Conservation (phyloP, 257 asterid species). For the Solanum arcanum region DNA sequence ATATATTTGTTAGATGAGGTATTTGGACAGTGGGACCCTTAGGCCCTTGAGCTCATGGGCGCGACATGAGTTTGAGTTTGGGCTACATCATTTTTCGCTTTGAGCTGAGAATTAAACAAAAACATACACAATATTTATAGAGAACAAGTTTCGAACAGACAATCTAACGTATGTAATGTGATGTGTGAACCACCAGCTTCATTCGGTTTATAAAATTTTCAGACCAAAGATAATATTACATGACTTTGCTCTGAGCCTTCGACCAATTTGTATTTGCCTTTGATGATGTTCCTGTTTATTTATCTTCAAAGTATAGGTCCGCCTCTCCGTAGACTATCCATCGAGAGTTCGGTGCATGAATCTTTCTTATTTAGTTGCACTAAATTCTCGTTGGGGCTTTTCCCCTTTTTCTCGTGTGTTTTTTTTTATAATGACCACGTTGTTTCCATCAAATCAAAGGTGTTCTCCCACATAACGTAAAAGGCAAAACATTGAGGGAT, state of each 20-base stretch:
- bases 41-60: too few relatives aligned
- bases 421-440: background rate
- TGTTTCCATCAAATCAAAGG: background rate
- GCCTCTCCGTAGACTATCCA: background rate
- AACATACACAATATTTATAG: background rate
- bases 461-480: background rate
- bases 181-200: background rate
- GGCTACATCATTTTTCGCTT: background rate
- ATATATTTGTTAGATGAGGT: background rate
- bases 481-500: background rate
- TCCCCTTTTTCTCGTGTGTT: background rate
- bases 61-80: background rate
- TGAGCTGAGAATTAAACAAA: background rate
- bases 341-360: background rate
- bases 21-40: too few relatives aligned
- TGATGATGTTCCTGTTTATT: background rate
- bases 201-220: background rate
- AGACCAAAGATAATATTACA: too few relatives aligned
- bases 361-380: background rate
- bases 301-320: background rate
- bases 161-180: background rate
- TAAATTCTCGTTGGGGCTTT: background rate
- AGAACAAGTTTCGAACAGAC: background rate
- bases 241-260: background rate
- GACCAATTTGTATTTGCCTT: too few relatives aligned